Percentiles rank a stretch among this genome's conserved stretches.
phyloP scores from a whole-genome alignment of 1,284 basidiomycete genomes.

The Fomitopsis palustris region DNA sequence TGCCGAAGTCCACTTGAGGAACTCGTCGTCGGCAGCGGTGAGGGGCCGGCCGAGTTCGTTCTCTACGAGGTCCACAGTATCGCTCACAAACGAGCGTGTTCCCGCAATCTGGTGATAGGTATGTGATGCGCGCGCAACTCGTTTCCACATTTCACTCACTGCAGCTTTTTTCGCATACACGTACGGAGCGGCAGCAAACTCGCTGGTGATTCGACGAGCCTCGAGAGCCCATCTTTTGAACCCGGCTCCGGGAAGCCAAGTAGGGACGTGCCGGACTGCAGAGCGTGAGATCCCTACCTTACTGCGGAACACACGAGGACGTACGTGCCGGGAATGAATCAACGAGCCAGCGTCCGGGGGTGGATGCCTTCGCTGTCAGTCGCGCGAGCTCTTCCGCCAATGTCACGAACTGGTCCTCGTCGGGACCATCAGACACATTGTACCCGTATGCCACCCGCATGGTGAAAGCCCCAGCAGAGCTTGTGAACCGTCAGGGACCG shows the following conservation, averaged over 20 bases:
- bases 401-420: slow-evolving; percentile 7
- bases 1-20: slow-evolving; percentile 6
- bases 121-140: not conserved
- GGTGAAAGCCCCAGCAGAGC: slow-evolving; percentile 9
- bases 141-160: not conserved
- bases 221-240: slow-evolving; percentile 6
- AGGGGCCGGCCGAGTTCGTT: not conserved
- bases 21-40: not conserved
- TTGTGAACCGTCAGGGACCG: not conserved
- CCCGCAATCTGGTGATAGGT: not conserved
- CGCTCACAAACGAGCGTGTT: not conserved
- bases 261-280: slow-evolving; percentile 2
- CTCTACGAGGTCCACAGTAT: not conserved
- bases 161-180: not conserved
- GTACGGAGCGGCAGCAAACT: slow-evolving; percentile 1
- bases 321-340: slow-evolving; percentile 12
- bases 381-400: slow-evolving; percentile 9
- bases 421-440: not conserved
- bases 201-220: slow-evolving; percentile 2
- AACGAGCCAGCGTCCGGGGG: slow-evolving; percentile 14
- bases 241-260: slow-evolving; percentile 7
- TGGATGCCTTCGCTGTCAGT: slow-evolving; percentile 7
- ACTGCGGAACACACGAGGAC: not conserved
- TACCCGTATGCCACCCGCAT: slow-evolving; percentile 12
- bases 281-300: not conserved